A percentile compares a stretch with the other conserved stretches of the same genome.
These are phyloP conservation scores for Nevesoporus exiguus DNA, from an alignment of 768 basidiomycete genomes.

Conservation along the genomic window DNA sequence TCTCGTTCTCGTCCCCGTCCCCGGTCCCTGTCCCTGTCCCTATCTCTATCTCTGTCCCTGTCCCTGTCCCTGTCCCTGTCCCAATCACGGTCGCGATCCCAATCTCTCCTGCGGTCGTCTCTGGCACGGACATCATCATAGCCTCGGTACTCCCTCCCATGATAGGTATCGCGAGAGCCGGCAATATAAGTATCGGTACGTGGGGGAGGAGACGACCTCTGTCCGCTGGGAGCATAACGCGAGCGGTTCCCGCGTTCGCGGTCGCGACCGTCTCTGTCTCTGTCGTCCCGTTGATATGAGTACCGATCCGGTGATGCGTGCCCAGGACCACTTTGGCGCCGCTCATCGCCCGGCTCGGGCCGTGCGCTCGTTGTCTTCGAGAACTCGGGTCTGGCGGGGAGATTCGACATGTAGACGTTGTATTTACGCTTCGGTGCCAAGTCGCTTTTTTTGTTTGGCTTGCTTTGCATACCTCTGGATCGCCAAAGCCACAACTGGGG, in stretches of 20 bases:
- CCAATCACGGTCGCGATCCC: conserved; percentile 19
- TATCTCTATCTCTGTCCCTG: conserved; percentile 7
- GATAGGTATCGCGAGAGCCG: conserved; percentile 17
- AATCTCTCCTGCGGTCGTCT: conserved; percentile 27
- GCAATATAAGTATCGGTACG: conserved; percentile 18
- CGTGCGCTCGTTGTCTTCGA: conserved; percentile 17
- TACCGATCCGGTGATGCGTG: conserved; percentile 27
- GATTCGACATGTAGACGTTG: conserved; percentile 20
- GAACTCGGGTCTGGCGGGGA: conserved; percentile 32
- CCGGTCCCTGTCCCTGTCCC: conserved; percentile 17
- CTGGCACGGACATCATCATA: conserved; percentile 19
- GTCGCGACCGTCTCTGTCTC: conserved; percentile 22
- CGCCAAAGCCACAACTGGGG: background rate
- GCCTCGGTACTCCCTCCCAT: conserved; percentile 19
- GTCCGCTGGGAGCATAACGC: conserved; percentile 14
- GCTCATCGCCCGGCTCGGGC: conserved; percentile 23
- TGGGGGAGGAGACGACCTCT: conserved; percentile 12
- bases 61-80: conserved; percentile 22
- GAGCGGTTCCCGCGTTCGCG: conserved; percentile 19
- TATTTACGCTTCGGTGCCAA: background rate
- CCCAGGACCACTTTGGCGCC: conserved; percentile 15
- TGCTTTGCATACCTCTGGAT: conserved; percentile 7
- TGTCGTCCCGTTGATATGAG: conserved; percentile 22
- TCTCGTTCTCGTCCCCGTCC: conserved; percentile 16
- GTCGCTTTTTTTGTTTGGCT: conserved; percentile 19